Conservation (phyloP, 139 green algal species). For the Closterium sp. region DNA sequence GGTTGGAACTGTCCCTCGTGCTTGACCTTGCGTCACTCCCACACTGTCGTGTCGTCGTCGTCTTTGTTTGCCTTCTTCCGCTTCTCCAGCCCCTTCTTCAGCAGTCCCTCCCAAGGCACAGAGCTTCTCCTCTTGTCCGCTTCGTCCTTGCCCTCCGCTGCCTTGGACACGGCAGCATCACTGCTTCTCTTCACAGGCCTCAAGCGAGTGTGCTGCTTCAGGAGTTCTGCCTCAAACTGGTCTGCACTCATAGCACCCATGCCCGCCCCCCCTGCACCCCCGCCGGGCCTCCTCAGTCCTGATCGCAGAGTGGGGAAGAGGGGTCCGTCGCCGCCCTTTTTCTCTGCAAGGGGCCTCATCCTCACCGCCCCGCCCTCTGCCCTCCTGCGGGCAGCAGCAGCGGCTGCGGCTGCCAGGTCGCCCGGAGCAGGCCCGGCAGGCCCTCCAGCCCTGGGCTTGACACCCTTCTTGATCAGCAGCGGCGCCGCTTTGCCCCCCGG, state of each 20-base stretch:
- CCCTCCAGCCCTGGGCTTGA: background rate
- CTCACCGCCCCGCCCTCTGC: background rate
- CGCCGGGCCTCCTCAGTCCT: background rate
- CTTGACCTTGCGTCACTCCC: too few species aligned
- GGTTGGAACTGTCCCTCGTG: too few species aligned
- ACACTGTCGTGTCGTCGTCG: background rate
- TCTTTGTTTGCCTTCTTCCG: conserved; percentile 8
- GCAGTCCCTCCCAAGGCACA: background rate
- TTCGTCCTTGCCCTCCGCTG: background rate
- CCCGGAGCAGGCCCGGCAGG: background rate
- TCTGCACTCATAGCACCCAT: background rate
- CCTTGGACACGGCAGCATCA: background rate
- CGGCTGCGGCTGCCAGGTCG: conserved; percentile 13
- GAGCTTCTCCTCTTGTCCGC: background rate
- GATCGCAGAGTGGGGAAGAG: background rate
- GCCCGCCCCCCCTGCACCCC: conserved; percentile 3
- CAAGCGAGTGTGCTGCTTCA: background rate
- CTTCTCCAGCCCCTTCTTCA: conserved; percentile 10
- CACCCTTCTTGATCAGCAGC: conserved; percentile 10
- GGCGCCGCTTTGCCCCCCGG: background rate
- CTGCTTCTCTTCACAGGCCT: conserved; percentile 7
- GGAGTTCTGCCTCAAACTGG: background rate
- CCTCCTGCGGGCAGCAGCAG: conserved; percentile 13
- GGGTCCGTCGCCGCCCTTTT: background rate
- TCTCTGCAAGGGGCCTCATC: background rate